These are phyloP conservation scores for Trichoderma sp. DNA, from an alignment of 2,329 filamentous ascomycete species.

Conservation along the genomic window DNA sequence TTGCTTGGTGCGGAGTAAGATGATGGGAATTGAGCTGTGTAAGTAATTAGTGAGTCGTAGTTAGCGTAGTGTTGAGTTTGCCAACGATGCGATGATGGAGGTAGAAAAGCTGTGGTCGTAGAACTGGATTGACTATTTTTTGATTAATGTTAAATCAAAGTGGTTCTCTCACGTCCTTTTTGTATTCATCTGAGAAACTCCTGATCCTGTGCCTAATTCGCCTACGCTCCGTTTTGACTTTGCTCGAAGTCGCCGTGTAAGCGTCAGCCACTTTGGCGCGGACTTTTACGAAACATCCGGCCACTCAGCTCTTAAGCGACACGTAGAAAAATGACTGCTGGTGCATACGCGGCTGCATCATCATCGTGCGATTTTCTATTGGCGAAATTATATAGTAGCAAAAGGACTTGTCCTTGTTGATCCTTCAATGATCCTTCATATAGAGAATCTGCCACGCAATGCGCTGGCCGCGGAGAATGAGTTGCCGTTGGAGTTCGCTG, in stretches of 20 bases:
- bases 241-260: background rate
- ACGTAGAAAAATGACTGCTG: background rate
- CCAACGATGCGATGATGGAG: background rate
- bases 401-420: background rate
- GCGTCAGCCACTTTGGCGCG: slow-evolving; percentile 12
- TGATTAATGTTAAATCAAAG: background rate
- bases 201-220: background rate
- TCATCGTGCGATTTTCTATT: background rate
- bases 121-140: background rate
- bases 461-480: background rate
- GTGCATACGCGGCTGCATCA: background rate
- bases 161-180: background rate
- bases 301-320: background rate
- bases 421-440: background rate
- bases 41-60: background rate
- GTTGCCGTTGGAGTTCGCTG: background rate
- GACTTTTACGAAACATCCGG: slow-evolving; percentile 11
- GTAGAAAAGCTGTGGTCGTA: background rate
- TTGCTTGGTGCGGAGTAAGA: background rate
- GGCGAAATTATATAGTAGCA: background rate
- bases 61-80: background rate
- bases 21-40: background rate
- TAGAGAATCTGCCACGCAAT: background rate
- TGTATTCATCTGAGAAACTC: background rate
- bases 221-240: slow-evolving; percentile 2